phyloP scores from a whole-genome alignment of 306 rosid genomes.

The Corylus heterophylla region DNA sequence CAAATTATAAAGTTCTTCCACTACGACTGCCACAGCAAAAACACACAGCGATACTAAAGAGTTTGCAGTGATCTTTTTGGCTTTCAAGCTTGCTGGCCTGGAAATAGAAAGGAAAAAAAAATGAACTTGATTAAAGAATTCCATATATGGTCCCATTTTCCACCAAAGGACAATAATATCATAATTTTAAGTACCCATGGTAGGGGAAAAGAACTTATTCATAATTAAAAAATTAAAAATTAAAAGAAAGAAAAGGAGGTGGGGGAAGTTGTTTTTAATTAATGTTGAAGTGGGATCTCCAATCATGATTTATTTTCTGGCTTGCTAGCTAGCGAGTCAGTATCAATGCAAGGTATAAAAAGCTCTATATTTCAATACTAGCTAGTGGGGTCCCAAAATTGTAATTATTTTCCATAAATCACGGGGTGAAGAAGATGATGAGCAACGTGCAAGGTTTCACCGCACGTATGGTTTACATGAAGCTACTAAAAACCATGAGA shows the following conservation, averaged over 20 bases:
- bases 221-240: too few relatives aligned
- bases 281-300: conserved; percentile 27
- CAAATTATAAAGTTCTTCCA: conserved; percentile 18
- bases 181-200: conserved; percentile 45
- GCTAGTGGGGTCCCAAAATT: conserved; percentile 52
- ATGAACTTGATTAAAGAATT: conserved; percentile 45
- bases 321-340: conserved; percentile 31
- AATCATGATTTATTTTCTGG: conserved; percentile 34
- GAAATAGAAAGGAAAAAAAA: conserved; percentile 43
- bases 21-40: conserved; percentile 27
- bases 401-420: neutral
- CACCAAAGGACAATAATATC: conserved; percentile 35
- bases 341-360: conserved; percentile 29
- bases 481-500: neutral
- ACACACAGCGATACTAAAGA: conserved; percentile 26
- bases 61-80: conserved; percentile 44
- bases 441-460: neutral
- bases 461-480: neutral
- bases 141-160: conserved; percentile 56
- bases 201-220: conserved; percentile 13
- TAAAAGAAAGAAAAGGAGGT: too few relatives aligned
- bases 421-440: neutral
- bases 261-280: neutral
- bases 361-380: conserved; percentile 32
- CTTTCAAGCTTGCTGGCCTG: conserved; percentile 32